These are phyloP conservation scores for Trichoderma breve DNA, from an alignment of 2,329 filamentous ascomycete species.

Conservation along the genomic window DNA sequence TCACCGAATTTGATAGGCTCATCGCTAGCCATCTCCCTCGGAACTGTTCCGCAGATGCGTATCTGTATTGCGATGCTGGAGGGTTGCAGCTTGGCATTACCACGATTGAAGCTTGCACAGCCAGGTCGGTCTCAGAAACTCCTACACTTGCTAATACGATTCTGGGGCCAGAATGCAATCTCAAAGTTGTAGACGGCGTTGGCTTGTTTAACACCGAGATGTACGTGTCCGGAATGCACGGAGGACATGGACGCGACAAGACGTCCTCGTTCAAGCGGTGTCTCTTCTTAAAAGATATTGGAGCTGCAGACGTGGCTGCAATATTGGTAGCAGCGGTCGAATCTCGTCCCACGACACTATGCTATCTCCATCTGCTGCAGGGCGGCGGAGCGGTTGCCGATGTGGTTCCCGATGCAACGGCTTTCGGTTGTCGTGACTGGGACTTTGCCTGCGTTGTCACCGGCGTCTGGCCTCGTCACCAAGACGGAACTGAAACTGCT, in stretches of 20 bases:
- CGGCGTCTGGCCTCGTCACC: constrained; percentile 56
- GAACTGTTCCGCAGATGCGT: constrained; percentile 52
- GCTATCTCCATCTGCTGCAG: constrained; percentile 62
- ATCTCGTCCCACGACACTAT: constrained; percentile 50
- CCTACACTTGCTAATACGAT: constrained; percentile 22
- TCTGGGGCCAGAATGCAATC: constrained; percentile 35
- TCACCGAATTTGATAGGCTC: constrained; percentile 41
- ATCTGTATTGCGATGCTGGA: constrained; percentile 50
- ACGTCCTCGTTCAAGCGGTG: constrained; percentile 65
- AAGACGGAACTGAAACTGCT: constrained; percentile 45
- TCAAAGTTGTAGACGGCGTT: constrained; percentile 44
- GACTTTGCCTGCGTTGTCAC: constrained; percentile 63
- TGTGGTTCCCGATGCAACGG: constrained; percentile 44
- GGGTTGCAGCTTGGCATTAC: constrained; percentile 52
- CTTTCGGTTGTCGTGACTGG: constrained; percentile 64
- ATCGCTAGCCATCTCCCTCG: constrained; percentile 41
- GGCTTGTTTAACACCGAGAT: constrained; percentile 58
- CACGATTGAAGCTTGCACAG: constrained; percentile 42
- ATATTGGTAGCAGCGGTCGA: constrained; percentile 46
- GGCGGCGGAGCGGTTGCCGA: constrained; percentile 54
- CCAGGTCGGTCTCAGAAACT: constrained; percentile 18
- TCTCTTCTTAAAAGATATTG: constrained; percentile 55
- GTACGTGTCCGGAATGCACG: constrained; percentile 60
- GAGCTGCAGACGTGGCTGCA: constrained; percentile 31
- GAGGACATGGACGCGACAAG: constrained; percentile 56